Evolutionary conservation across 345 rosid species (phyloP), one percentile per base, ranked within the genome.

Genomic region (Cardamine chenopodiifolia): DNA sequence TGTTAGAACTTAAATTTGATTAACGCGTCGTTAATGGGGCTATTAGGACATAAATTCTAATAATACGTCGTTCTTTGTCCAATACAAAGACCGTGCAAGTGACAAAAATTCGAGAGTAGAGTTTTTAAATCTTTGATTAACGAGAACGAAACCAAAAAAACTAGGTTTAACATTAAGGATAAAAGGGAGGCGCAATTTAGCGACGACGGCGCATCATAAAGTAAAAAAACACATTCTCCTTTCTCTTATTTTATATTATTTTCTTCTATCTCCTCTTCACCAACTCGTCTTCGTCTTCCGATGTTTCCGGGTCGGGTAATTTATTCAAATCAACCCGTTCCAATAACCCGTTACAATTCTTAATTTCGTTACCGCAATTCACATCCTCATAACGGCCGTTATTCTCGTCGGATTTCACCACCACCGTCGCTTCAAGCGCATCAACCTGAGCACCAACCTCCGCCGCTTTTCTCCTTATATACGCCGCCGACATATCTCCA

Each of bases 371-470:
- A 45, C 20, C 3, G 7, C 54, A 55, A 22, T 45, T 66, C 66
- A 65, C 44, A 19, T 62, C 67, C 2, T 26, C 25, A 2, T 23
- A 23, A 23, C 25, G 25, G 25, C 25, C 25, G 25, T 23, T 23
- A 23, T 23, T 2, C 2, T 23, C 25, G 25, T 23, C 68, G 79
- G 61, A 34, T 72, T 31, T 65, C 62, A 29, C 70, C 35, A 48
- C 82, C 31, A 77, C 55, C 39, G 85, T 80, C 3, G 86, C 50
- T 60, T 86, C 91, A 2, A 88, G 82, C 23, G 97, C 99, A 57
- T 95, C 99, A 2, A 95, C 99, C 66, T 85, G 81, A 18, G 97
- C 91, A 25, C 99, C 99, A 4, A 95, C 97, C 83, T 92, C 99
- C 18, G 90, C 83, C 12, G 99, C 99, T 80, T 81, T 90, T 82